Conservation (phyloP, 176 grass and related monocot species). For the Zizania latifolia region DNA sequence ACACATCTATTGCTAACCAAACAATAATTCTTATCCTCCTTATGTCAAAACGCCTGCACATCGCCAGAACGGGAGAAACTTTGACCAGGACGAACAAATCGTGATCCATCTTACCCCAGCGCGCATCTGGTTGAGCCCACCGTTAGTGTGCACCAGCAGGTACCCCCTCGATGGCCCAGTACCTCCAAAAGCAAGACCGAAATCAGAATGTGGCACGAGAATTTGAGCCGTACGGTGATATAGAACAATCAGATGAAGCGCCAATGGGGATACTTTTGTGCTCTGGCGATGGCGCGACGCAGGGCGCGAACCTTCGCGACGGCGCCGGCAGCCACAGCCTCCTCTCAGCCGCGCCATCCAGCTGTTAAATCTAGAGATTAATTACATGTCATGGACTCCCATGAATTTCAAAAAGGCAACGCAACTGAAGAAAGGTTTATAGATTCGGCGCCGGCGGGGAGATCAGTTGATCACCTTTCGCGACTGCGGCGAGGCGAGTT, state of each 20-base stretch:
- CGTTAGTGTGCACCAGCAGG: constrained; percentile 82
- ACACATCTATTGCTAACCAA: constrained; percentile 25
- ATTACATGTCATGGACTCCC: constrained; percentile 28
- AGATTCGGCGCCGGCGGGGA: not conserved
- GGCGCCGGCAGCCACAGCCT: constrained; percentile 63
- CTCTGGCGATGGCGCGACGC: constrained; percentile 38
- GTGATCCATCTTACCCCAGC: constrained; percentile 60
- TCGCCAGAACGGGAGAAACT: constrained; percentile 10
- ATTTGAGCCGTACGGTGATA: not conserved
- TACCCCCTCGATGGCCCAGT: constrained; percentile 55
- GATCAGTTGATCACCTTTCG: constrained; percentile 46
- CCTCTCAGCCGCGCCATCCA: constrained; percentile 37
- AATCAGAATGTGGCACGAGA: not conserved
- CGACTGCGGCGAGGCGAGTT: constrained; percentile 45
- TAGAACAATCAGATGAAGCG: not conserved
- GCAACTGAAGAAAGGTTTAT: not conserved
- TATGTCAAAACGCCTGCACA: constrained; percentile 11
- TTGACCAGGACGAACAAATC: not conserved
- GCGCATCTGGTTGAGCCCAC: constrained; percentile 97
- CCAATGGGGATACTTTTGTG: constrained; percentile 37
- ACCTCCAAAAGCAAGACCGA: constrained; percentile 35
- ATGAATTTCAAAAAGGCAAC: not conserved
- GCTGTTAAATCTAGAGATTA: constrained; percentile 71
- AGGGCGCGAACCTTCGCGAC: constrained; percentile 52
- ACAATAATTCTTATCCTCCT: constrained; percentile 9